Percentiles rank a stretch among this genome's conserved stretches.
Conservation (phyloP, 192 early-diverging fungal genomes). For the Pilaira anomala region DNA sequence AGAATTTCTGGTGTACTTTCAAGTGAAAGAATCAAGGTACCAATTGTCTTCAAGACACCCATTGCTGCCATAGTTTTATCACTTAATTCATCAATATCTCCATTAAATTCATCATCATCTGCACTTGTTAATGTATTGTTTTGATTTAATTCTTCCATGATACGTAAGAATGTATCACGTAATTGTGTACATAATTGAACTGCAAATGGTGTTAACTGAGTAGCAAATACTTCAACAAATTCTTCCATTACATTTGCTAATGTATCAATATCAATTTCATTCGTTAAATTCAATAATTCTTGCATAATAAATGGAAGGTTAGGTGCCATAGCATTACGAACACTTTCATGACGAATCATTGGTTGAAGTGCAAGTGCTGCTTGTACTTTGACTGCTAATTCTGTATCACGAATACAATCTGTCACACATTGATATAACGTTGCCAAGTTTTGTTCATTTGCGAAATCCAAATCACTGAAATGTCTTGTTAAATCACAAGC, state of each 20-base stretch:
- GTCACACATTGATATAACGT: slow-evolving; percentile 50
- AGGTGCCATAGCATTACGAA: slow-evolving; percentile 72
- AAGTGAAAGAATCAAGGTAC: slow-evolving; percentile 81
- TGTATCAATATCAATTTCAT: slow-evolving; percentile 92
- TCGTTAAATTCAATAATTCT: slow-evolving; percentile 78
- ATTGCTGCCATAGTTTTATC: slow-evolving; percentile 89
- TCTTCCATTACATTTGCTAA: slow-evolving; percentile 84
- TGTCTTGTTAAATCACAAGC: slow-evolving; percentile 52
- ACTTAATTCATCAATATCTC: slow-evolving; percentile 57
- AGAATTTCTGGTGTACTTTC: slow-evolving; percentile 81
- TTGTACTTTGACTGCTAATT: slow-evolving; percentile 86
- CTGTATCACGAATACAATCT: slow-evolving; percentile 66
- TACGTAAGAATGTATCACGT: slow-evolving; percentile 81
- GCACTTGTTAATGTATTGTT: slow-evolving; percentile 36
- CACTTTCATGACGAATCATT: slow-evolving; percentile 71
- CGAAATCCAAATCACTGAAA: slow-evolving; percentile 61
- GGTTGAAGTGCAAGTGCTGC: slow-evolving; percentile 80
- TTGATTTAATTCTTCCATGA: slow-evolving; percentile 70
- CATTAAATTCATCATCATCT: slow-evolving; percentile 45
- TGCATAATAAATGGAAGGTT: slow-evolving; percentile 88
- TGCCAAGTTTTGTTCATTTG: slow-evolving; percentile 48
- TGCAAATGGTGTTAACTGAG: slow-evolving; percentile 90
- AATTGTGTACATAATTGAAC: slow-evolving; percentile 84
- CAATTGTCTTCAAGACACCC: slow-evolving; percentile 87
- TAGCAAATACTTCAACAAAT: slow-evolving; percentile 88